These are phyloP conservation scores for Penicillium sclerotiorum DNA, from an alignment of 2,329 filamentous ascomycete genomes.

Conservation along the genomic window DNA sequence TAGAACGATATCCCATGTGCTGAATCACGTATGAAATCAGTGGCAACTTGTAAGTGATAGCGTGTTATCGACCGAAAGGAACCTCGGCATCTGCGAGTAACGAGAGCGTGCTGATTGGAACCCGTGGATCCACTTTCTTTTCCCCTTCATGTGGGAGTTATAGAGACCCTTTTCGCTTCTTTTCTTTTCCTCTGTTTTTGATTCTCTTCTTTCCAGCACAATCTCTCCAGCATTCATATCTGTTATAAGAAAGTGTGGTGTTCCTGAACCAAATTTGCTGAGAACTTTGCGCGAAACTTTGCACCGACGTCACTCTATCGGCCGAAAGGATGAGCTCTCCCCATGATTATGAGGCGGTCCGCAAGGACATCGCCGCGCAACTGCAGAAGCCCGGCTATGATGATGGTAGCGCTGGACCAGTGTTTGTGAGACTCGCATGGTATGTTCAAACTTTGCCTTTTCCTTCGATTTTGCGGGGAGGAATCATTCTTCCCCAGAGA, in stretches of 20 bases:
- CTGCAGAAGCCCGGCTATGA: slow-evolving; percentile 65
- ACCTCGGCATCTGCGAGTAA: slow-evolving; percentile 34
- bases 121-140: slow-evolving; percentile 32
- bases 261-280: not conserved
- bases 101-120: slow-evolving; percentile 27
- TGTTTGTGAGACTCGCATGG: slow-evolving; percentile 67
- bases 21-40: no score
- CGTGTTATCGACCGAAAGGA: slow-evolving; percentile 11
- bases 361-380: slow-evolving; percentile 56
- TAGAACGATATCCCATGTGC: no score
- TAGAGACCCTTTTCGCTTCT: slow-evolving; percentile 12
- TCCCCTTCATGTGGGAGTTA: slow-evolving; percentile 34
- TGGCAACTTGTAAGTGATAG: no score
- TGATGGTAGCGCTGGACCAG: slow-evolving; percentile 65
- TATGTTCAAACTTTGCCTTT: slow-evolving; percentile 35
- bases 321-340: slow-evolving; percentile 38
- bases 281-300: not conserved
- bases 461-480: not conserved
- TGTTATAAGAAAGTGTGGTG: no score
- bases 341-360: slow-evolving; percentile 52
- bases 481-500: slow-evolving; percentile 9
- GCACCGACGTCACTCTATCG: slow-evolving; percentile 18
- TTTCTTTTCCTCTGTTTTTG: slow-evolving; percentile 3
- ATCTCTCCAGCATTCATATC: not conserved
- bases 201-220: slow-evolving; percentile 1